Evolutionary conservation across 192 early-diverging fungal genomes (phyloP), one percentile per base, ranked within the genome.

Genomic region (Mortierella hygrophila): DNA sequence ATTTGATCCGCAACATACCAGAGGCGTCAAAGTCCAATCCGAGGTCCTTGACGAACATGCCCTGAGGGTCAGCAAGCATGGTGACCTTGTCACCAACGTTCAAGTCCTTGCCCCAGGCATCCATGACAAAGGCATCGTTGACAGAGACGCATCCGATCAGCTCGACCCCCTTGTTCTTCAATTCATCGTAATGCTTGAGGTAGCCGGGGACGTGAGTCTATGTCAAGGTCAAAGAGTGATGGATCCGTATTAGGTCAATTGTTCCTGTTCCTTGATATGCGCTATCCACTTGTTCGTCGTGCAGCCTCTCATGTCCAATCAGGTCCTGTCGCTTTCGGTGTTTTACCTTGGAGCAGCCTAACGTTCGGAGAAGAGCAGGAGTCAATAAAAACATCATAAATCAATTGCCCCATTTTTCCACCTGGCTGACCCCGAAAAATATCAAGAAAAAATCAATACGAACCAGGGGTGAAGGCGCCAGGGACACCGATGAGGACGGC

Each of bases 11-110:
- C 32, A 52, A 72, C n/a, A 26, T 79, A 82, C 88, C 92, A 71
- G 91, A 85, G 15, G 90, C 92, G 78, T 93, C 92, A 91, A 93
- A 93, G 70, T 83, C 82, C 32, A 93, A 75, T 60, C 88, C 91
- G 46, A 92, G 82, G 1, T 88, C 89, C 76, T 89, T 88, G 65
- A 90, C 90, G 29, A 93, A 89, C n/a, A 75, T 80, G 55, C 90
- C 92, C 15, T 87, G 82, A 41, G 90, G 88, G 72, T 93, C 92
- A 68, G 92, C 92, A 60, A 93, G 76, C 70, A 93, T 83, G 46
- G 80, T 88, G 52, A 94, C 87, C 68, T 91, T 84, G 49, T 82
- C 89, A 0, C 87, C 83, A 16, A 81, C 89, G 10, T 88, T 87
- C 52, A 82, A 79, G 40, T 80, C 68, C 69, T 83, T 82, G 52